These are phyloP conservation scores for Gossypium stocksii DNA, from an alignment of 345 rosid species.

Conservation along the genomic window DNA sequence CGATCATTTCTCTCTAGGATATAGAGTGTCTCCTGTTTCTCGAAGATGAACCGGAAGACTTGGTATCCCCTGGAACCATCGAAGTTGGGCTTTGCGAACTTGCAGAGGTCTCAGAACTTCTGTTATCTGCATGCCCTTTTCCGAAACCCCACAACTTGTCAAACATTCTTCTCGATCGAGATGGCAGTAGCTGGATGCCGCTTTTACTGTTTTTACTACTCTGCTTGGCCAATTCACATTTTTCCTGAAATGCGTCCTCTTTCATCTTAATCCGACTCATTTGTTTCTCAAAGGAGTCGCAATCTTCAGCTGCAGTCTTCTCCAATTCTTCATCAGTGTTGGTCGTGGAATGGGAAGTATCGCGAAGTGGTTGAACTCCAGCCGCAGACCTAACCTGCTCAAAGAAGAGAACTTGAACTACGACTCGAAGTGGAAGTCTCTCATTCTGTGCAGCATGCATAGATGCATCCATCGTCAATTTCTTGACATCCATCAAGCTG, in stretches of 20 bases:
- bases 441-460: constrained; percentile 90
- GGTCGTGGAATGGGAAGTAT: constrained; percentile 29
- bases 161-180: constrained; percentile 78
- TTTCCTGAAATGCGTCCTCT: neutral
- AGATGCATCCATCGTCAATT: constrained; percentile 62
- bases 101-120: constrained; percentile 76
- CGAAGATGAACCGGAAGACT: constrained; percentile 63
- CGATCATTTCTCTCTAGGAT: constrained; percentile 33
- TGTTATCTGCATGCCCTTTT: constrained; percentile 49
- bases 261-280: neutral
- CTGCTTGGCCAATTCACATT: constrained; percentile 19
- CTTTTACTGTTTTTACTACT: constrained; percentile 56
- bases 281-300: neutral
- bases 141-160: constrained; percentile 69
- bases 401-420: constrained; percentile 87
- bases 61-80: constrained; percentile 51
- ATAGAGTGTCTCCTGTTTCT: constrained; percentile 75
- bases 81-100: constrained; percentile 86
- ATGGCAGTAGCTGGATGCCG: constrained; percentile 66
- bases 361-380: constrained; percentile 33
- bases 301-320: neutral
- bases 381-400: constrained; percentile 78
- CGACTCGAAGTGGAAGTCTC: constrained; percentile 65
- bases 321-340: constrained; percentile 23
- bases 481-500: constrained; percentile 75